A percentile compares a stretch with the other conserved stretches of the same genome.
phyloP scores from a whole-genome alignment of 78 protist species.

The Emiliania huxleyi region DNA sequence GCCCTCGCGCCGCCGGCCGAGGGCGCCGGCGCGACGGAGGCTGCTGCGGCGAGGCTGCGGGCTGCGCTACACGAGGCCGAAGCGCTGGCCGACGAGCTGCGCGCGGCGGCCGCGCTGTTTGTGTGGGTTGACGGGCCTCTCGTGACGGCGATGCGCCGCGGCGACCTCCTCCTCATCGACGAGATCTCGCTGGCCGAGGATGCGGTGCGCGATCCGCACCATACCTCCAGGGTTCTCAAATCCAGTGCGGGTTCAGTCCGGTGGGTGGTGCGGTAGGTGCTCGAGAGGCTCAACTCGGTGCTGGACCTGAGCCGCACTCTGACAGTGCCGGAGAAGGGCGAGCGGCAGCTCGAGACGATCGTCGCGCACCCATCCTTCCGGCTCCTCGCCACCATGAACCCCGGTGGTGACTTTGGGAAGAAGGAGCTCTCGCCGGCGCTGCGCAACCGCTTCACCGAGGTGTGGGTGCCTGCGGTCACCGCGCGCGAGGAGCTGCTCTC shows the following conservation, averaged over 20 bases:
- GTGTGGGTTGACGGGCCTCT: conserved; percentile 98
- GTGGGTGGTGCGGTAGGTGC: too few species aligned
- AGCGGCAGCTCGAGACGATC: conserved; percentile 59
- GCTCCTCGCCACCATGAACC: conserved; percentile 98
- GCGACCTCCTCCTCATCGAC: conserved; percentile 90
- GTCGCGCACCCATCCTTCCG: conserved; percentile 71
- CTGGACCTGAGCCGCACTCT: conserved; percentile 92
- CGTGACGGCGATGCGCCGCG: conserved; percentile 89
- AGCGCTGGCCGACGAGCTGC: not conserved
- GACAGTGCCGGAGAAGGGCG: conserved; percentile 84
- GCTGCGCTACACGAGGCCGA: not conserved
- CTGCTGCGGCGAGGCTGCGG: not conserved
- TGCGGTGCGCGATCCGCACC: too few species aligned
- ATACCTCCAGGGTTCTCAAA: too few species aligned
- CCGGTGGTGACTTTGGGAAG: conserved; percentile 99
- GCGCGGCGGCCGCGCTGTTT: conserved; percentile 68
- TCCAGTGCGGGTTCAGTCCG: too few species aligned
- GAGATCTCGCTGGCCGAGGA: conserved; percentile 99
- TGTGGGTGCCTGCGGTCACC: conserved; percentile 87
- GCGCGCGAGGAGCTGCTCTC: conserved; percentile 59
- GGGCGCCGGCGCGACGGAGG: not conserved
- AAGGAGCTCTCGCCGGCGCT: conserved; percentile 99
- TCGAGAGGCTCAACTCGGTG: conserved; percentile 98
- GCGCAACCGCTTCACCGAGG: conserved; percentile 92
- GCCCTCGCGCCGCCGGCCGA: not conserved